Percentiles rank a stretch among this genome's conserved stretches.
Evolutionary conservation across 495 filamentous ascomycete genomes (phyloP).

Genomic region (Podospora conica): DNA sequence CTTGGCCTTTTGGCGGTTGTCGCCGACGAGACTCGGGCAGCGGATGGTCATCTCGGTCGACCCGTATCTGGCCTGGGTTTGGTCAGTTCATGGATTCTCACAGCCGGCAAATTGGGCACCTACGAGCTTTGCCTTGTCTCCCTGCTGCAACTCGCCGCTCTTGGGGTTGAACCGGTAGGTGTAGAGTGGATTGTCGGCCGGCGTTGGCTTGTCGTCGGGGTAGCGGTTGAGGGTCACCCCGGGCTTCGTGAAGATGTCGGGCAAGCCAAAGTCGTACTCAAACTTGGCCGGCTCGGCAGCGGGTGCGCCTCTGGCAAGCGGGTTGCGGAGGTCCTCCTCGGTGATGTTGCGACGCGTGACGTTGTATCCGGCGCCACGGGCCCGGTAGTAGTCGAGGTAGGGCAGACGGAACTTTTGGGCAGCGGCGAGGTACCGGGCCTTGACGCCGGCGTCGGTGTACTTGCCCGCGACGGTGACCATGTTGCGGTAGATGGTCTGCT

Average conservation of each 20-base stretch:
- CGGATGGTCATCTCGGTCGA: neutral
- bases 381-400: neutral
- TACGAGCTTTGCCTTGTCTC: neutral
- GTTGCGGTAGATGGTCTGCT: slow-evolving; percentile 44
- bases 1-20: neutral
- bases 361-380: neutral
- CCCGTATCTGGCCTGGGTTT: neutral
- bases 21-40: neutral
- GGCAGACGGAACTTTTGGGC: neutral
- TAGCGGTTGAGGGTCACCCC: neutral
- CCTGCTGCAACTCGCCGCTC: neutral
- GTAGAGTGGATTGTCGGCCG: neutral
- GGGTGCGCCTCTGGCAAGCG: too few relatives aligned
- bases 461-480: neutral
- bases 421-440: neutral
- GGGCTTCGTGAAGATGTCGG: neutral
- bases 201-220: neutral
- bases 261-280: neutral
- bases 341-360: neutral
- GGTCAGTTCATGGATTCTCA: neutral
- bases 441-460: neutral
- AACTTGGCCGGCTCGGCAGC: neutral
- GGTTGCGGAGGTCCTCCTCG: neutral
- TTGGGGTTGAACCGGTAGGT: neutral
- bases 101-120: too few relatives aligned